Percentiles rank a stretch among this genome's conserved stretches.
phyloP scores from a whole-genome alignment of 108 stramenopile species.

The Epipyxis sp. region DNA sequence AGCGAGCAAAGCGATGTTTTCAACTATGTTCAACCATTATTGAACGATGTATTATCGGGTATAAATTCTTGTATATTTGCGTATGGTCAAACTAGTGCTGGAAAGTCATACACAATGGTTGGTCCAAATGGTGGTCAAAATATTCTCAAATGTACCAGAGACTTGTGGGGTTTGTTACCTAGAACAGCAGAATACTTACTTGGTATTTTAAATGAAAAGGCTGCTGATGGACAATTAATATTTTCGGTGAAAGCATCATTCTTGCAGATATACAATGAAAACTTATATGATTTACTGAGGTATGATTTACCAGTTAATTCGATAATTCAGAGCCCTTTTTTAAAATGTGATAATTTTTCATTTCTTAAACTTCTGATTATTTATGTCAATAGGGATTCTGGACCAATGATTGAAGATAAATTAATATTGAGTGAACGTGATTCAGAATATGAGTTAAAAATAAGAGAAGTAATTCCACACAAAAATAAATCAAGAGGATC shows the following conservation, averaged over 20 bases:
- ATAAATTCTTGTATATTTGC: slow-evolving; percentile 82
- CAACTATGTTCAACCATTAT: slow-evolving; percentile 46
- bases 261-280: slow-evolving; percentile 70
- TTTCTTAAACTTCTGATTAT: no score
- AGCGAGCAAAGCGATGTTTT: slow-evolving; percentile 33
- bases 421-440: background rate
- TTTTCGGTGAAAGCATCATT: slow-evolving; percentile 38
- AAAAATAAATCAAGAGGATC: background rate
- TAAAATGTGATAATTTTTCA: no score
- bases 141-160: background rate
- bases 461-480: background rate
- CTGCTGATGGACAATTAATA: background rate
- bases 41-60: slow-evolving; percentile 76
- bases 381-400: background rate
- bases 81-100: slow-evolving; percentile 71
- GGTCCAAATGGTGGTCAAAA: slow-evolving; percentile 23
- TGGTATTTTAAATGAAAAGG: slow-evolving; percentile 11
- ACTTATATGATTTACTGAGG: slow-evolving; percentile 62
- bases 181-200: slow-evolving; percentile 10
- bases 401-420: background rate
- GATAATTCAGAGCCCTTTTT: no score
- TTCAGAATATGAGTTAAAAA: slow-evolving; percentile 5
- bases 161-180: slow-evolving; percentile 14
- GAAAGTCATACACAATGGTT: slow-evolving; percentile 30
- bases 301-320: no score